These are phyloP conservation scores for Lentinula boryana DNA, from an alignment of 768 basidiomycete genomes.

Conservation along the genomic window DNA sequence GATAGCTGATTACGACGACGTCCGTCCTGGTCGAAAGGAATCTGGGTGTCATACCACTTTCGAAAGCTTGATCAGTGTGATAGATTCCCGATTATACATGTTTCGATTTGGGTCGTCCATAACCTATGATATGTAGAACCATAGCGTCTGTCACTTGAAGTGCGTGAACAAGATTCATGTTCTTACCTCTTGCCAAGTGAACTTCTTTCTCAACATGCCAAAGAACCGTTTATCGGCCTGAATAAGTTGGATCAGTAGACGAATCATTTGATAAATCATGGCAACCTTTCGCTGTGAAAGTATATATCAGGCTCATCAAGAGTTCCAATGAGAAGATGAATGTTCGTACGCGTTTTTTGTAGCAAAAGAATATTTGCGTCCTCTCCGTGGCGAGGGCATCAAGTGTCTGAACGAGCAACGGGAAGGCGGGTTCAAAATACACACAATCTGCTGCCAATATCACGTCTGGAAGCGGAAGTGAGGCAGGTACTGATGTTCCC, in stretches of 20 bases:
- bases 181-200: conserved; percentile 63
- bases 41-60: neutral
- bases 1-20: neutral
- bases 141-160: neutral
- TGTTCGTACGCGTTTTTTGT: conserved; percentile 77
- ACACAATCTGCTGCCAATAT: conserved; percentile 93
- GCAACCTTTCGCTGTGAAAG: neutral
- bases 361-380: conserved; percentile 78
- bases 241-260: conserved; percentile 3
- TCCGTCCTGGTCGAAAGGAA: neutral
- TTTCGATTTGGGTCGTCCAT: conserved; percentile 54
- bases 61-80: conserved; percentile 51
- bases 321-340: neutral
- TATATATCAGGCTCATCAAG: neutral
- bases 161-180: neutral
- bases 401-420: conserved; percentile 78
- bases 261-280: neutral
- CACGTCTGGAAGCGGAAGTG: conserved; percentile 50
- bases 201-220: conserved; percentile 67
- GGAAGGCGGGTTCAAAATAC: conserved; percentile 92
- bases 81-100: conserved; percentile 58
- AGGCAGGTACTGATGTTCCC: conserved; percentile 54
- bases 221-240: conserved; percentile 92
- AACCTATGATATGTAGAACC: conserved; percentile 32
- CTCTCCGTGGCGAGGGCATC: conserved; percentile 46